Evolutionary conservation across 768 basidiomycete genomes (phyloP).

Genomic region (Amanita subjunquillea): DNA sequence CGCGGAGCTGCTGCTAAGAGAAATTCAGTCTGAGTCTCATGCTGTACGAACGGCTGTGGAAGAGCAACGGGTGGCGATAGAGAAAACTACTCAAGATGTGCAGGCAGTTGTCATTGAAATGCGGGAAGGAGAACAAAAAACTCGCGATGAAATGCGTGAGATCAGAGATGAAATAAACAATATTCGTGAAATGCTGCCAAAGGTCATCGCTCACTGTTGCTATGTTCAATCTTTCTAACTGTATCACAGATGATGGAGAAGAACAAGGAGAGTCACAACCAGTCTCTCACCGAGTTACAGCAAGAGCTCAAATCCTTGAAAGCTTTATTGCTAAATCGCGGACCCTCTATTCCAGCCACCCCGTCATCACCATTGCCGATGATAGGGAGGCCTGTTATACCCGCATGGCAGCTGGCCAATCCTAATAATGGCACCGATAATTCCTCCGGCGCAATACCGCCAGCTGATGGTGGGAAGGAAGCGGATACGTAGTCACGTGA

Average conservation of each 20-base stretch:
- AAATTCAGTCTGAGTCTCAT: conserved; percentile 69
- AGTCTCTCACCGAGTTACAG: conserved; percentile 79
- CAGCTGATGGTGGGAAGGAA: neutral
- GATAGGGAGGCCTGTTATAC: conserved; percentile 64
- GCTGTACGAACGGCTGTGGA: conserved; percentile 67
- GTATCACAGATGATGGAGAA: conserved; percentile 81
- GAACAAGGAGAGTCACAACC: conserved; percentile 76
- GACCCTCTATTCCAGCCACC: conserved; percentile 37
- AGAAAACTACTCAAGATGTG: conserved; percentile 63
- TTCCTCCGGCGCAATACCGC: conserved; percentile 6
- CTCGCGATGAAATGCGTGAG: conserved; percentile 83
- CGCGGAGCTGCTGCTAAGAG: conserved; percentile 69
- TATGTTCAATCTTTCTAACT: conserved; percentile 1
- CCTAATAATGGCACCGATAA: conserved; percentile 18
- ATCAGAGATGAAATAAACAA: conserved; percentile 86
- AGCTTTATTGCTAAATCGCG: conserved; percentile 71
- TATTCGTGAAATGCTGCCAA: conserved; percentile 87
- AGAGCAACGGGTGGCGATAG: conserved; percentile 64
- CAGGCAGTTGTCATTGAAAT: conserved; percentile 64
- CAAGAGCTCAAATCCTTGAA: conserved; percentile 93
- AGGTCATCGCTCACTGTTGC: conserved; percentile 40
- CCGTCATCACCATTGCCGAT: conserved; percentile 42
- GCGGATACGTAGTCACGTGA: neutral
- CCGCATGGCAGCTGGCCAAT: conserved; percentile 80
- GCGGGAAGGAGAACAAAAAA: conserved; percentile 66